A percentile compares a stretch with the other conserved stretches of the same genome.
Conservation (phyloP, 1,284 basidiomycete genomes). For the Schizophyllum amplum region DNA sequence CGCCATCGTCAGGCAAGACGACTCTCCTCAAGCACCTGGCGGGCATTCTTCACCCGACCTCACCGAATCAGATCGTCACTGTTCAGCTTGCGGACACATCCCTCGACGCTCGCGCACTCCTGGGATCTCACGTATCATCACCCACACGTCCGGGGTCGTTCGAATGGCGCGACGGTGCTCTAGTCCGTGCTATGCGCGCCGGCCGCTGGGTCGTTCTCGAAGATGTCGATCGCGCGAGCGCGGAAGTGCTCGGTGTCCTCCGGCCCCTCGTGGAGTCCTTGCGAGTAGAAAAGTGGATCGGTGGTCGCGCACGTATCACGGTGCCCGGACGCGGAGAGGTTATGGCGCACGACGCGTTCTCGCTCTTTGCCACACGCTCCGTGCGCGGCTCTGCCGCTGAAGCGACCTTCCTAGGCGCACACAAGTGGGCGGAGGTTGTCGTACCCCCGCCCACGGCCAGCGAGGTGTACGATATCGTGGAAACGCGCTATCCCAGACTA, state of each 20-base stretch:
- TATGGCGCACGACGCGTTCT: slow-evolving; percentile 67
- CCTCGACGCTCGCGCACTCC: slow-evolving; percentile 87
- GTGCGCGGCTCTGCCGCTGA: slow-evolving; percentile 34
- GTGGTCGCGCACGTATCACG: slow-evolving; percentile 60
- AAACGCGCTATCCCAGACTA: slow-evolving; percentile 58
- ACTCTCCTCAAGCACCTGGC: slow-evolving; percentile 78
- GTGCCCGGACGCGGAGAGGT: slow-evolving; percentile 65
- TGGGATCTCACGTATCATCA: slow-evolving; percentile 93
- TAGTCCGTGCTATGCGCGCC: slow-evolving; percentile 78
- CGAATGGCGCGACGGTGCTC: slow-evolving; percentile 93
- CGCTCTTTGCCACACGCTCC: slow-evolving; percentile 78
- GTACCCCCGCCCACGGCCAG: slow-evolving; percentile 51
- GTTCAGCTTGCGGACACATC: slow-evolving; percentile 93
- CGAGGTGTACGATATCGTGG: slow-evolving; percentile 67
- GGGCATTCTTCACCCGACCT: slow-evolving; percentile 48
- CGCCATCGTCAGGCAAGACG: slow-evolving; percentile 88
- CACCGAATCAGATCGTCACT: slow-evolving; percentile 59
- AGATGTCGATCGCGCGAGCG: slow-evolving; percentile 86
- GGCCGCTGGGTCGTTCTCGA: slow-evolving; percentile 52
- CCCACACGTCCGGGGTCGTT: slow-evolving; percentile 82
- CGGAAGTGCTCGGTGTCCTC: slow-evolving; percentile 79
- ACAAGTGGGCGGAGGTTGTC: slow-evolving; percentile 72
- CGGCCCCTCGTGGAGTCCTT: slow-evolving; percentile 81
- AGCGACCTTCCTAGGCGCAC: slow-evolving; percentile 73
- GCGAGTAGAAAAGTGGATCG: slow-evolving; percentile 68